A percentile compares a stretch with the other conserved stretches of the same genome.
phyloP scores from a whole-genome alignment of 2,329 filamentous ascomycete genomes.

The Hymenotorrendiella dingleyae region DNA sequence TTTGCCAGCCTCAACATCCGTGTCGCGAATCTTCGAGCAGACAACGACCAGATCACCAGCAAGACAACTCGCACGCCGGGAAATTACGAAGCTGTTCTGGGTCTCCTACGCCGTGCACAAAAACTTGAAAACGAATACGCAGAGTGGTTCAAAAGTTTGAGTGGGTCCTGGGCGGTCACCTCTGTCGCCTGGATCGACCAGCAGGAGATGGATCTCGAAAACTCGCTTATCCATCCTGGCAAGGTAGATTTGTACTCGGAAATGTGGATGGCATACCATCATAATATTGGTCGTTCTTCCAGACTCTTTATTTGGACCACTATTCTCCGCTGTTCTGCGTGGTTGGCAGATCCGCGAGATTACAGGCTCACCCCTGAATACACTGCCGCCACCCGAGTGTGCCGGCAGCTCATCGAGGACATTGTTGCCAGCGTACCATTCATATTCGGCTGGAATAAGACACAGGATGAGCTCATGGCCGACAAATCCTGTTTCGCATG shows the following conservation, averaged over 20 bases:
- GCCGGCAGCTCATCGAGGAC: slow-evolving; percentile 48
- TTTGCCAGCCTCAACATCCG: slow-evolving; percentile 42
- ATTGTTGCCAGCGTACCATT: slow-evolving; percentile 55
- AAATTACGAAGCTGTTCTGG: slow-evolving; percentile 44
- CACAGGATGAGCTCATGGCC: slow-evolving; percentile 29
- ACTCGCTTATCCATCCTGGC: slow-evolving; percentile 51
- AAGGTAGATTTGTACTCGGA: slow-evolving; percentile 53
- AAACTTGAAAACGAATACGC: slow-evolving; percentile 44
- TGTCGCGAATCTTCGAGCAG: slow-evolving; percentile 47
- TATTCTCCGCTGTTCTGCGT: slow-evolving; percentile 53
- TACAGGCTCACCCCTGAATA: slow-evolving; percentile 57
- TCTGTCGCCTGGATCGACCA: slow-evolving; percentile 51
- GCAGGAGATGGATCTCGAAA: slow-evolving; percentile 41
- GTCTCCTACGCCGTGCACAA: slow-evolving; percentile 46
- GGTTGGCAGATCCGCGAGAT: slow-evolving; percentile 52
- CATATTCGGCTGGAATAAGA: slow-evolving; percentile 52
- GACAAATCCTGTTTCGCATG: slow-evolving; percentile 44
- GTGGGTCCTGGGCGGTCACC: slow-evolving; percentile 43
- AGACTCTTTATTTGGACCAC: slow-evolving; percentile 49
- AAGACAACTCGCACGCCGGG: slow-evolving; percentile 36
- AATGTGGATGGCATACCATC: slow-evolving; percentile 51
- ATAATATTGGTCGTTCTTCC: slow-evolving; percentile 50
- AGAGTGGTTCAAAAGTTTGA: slow-evolving; percentile 44
- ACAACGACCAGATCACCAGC: slow-evolving; percentile 42
- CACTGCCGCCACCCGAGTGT: slow-evolving; percentile 44